Conservation (phyloP, 306 rosid genomes). For the Glycyrrhiza uralensis region DNA sequence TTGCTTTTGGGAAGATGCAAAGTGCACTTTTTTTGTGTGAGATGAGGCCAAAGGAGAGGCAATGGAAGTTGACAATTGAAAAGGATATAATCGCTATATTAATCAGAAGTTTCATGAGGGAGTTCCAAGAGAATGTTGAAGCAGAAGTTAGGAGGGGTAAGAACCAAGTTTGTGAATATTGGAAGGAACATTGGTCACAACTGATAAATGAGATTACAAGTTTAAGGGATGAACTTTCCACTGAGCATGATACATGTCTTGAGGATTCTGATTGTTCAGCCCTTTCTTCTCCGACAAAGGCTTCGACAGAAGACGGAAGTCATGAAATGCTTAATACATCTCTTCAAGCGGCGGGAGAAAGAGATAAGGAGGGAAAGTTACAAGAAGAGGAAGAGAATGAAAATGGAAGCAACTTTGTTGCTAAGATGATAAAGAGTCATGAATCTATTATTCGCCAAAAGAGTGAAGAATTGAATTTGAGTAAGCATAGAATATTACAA, state of each 20-base stretch:
- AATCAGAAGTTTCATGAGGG: slow-evolving; percentile 49
- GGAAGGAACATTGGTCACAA: slow-evolving; percentile 49
- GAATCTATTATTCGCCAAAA: slow-evolving; percentile 57
- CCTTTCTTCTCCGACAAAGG: slow-evolving; percentile 25
- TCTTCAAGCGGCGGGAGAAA: slow-evolving; percentile 24
- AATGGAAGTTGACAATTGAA: slow-evolving; percentile 58
- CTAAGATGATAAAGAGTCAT: slow-evolving; percentile 69
- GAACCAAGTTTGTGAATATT: slow-evolving; percentile 27
- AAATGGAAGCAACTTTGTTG: slow-evolving; percentile 42
- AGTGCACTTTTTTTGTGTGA: slow-evolving; percentile 49
- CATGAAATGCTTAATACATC: not conserved
- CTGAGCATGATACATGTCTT: slow-evolving; percentile 19
- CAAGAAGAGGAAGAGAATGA: slow-evolving; percentile 31
- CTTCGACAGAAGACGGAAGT: slow-evolving; percentile 27
- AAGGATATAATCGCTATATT: slow-evolving; percentile 44
- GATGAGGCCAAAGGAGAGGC: slow-evolving; percentile 72
- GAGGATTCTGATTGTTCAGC: slow-evolving; percentile 32
- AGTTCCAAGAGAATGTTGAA: slow-evolving; percentile 45
- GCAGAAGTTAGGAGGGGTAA: slow-evolving; percentile 34
- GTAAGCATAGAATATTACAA: slow-evolving; percentile 33
- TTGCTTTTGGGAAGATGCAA: slow-evolving; percentile 78
- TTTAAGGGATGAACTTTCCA: slow-evolving; percentile 44
- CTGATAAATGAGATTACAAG: slow-evolving; percentile 50
- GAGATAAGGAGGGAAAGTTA: not conserved
- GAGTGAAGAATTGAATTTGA: slow-evolving; percentile 50